Percentiles rank a stretch among this genome's conserved stretches.
These are phyloP conservation scores for Gonium pectorale DNA, from an alignment of 139 green algal genomes.

Conservation along the genomic window DNA sequence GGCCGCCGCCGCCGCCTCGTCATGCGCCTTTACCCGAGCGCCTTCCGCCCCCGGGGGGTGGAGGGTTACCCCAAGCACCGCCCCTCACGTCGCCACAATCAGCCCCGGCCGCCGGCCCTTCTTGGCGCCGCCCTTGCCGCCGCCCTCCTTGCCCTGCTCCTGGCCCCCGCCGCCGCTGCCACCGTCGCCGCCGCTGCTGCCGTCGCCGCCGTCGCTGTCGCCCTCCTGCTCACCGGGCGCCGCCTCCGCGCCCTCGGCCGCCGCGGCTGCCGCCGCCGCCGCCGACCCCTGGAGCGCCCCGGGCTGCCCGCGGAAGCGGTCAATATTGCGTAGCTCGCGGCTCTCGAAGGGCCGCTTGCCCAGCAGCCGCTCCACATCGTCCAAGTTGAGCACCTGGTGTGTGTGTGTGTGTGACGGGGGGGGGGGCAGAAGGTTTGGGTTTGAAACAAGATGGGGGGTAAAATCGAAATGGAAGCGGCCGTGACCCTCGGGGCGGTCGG, in stretches of 20 bases:
- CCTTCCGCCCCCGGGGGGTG: too few species aligned
- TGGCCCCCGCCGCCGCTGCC: not conserved
- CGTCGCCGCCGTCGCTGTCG: not conserved
- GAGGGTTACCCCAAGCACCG: not conserved
- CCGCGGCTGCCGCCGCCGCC: not conserved
- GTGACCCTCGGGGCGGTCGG: too few species aligned
- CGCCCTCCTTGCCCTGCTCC: not conserved
- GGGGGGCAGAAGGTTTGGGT: not conserved
- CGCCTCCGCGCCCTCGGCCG: not conserved
- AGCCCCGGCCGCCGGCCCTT: slow-evolving; percentile 17
- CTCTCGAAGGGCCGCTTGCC: slow-evolving; percentile 90
- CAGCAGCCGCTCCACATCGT: slow-evolving; percentile 92
- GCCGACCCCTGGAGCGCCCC: not conserved
- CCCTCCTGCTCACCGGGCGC: not conserved
- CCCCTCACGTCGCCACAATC: slow-evolving; percentile 16
- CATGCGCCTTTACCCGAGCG: too few species aligned
- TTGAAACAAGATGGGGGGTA: too few species aligned
- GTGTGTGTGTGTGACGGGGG: not conserved
- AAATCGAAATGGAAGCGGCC: too few species aligned
- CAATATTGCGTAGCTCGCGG: slow-evolving; percentile 95
- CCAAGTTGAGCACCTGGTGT: slow-evolving; percentile 84
- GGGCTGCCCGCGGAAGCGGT: slow-evolving; percentile 78
- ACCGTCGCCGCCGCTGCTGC: not conserved
- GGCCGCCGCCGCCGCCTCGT: too few species aligned
- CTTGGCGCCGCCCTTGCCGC: not conserved